A percentile compares a stretch with the other conserved stretches of the same genome.
phyloP scores from a whole-genome alignment of 2,329 filamentous ascomycete species.

The Trichoderma lentiforme region DNA sequence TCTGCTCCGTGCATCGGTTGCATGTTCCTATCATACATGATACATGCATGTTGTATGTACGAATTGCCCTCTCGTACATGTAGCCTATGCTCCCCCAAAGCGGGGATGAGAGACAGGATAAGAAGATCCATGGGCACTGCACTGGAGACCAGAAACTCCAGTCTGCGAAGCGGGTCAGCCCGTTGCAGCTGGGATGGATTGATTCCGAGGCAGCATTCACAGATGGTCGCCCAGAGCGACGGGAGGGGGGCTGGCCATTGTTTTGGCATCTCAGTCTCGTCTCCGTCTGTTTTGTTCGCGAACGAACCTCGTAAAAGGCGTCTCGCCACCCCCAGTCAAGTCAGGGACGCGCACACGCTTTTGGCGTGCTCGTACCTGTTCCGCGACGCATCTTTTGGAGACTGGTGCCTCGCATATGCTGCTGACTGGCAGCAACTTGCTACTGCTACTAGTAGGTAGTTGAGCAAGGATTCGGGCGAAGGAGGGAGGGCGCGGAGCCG shows the following conservation, averaged over 20 bases:
- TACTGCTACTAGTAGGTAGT: not conserved
- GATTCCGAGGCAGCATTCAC: not conserved
- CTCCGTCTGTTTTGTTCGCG: not conserved
- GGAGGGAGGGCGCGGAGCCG: not conserved
- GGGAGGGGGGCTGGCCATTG: not conserved
- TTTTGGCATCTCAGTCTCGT: not conserved
- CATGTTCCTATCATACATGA: not conserved
- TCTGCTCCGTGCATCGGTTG: not conserved
- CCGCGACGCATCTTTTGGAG: constrained; percentile 9
- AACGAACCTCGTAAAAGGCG: not conserved
- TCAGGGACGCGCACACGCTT: not conserved
- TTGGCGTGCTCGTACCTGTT: not conserved
- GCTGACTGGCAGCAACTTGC: not conserved
- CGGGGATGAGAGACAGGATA: not conserved
- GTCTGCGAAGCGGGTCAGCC: not conserved
- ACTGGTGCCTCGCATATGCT: constrained; percentile 19
- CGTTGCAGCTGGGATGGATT: not conserved
- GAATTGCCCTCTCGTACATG: not conserved
- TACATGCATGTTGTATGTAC: not conserved
- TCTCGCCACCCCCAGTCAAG: not conserved
- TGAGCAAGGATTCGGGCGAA: not conserved
- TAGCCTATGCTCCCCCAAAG: not conserved
- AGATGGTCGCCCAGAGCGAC: constrained; percentile 11
- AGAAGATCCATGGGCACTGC: not conserved
- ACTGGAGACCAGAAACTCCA: not conserved